These are phyloP conservation scores for Sanghuangporus weigelae DNA, from an alignment of 1,284 basidiomycete genomes.

Conservation along the genomic window DNA sequence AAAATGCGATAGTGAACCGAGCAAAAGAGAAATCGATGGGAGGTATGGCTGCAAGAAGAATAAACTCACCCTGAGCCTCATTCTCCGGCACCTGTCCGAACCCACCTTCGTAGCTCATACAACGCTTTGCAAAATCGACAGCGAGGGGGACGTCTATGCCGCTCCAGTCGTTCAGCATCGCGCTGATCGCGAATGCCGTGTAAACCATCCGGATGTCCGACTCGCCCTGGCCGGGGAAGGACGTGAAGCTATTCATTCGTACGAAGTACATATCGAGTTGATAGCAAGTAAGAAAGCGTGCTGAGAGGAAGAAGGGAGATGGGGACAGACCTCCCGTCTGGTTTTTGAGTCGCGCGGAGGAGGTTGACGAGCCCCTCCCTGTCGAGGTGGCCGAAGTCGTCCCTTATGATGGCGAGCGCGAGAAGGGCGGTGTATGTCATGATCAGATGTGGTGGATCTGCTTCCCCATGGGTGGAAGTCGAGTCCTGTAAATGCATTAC, in stretches of 20 bases:
- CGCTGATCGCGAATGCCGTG: constrained; percentile 80
- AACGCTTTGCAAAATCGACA: constrained; percentile 57
- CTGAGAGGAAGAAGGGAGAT: neutral
- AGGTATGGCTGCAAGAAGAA: neutral
- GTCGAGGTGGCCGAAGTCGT: constrained; percentile 69
- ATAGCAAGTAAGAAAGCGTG: too few species aligned
- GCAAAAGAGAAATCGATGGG: neutral
- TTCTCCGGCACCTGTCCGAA: constrained; percentile 79
- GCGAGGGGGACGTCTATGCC: constrained; percentile 62
- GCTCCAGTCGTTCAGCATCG: constrained; percentile 74
- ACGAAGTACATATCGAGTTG: too few species aligned
- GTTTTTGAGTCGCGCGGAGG: constrained; percentile 64
- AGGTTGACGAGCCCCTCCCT: constrained; percentile 57
- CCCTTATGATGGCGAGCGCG: constrained; percentile 76
- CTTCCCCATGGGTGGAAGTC: constrained; percentile 24
- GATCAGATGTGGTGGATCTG: constrained; percentile 78
- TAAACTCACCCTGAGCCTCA: constrained; percentile 73
- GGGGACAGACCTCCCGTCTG: constrained; percentile 71
- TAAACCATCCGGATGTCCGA: constrained; percentile 82
- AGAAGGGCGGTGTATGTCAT: constrained; percentile 89
- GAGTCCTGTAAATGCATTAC: neutral
- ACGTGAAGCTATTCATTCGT: constrained; percentile 58
- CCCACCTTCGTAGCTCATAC: constrained; percentile 89
- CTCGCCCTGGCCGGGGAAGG: constrained; percentile 60
- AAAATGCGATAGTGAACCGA: neutral